Conservation (phyloP, 2,329 filamentous ascomycete genomes). For the Teratosphaeriaceae sp. region DNA sequence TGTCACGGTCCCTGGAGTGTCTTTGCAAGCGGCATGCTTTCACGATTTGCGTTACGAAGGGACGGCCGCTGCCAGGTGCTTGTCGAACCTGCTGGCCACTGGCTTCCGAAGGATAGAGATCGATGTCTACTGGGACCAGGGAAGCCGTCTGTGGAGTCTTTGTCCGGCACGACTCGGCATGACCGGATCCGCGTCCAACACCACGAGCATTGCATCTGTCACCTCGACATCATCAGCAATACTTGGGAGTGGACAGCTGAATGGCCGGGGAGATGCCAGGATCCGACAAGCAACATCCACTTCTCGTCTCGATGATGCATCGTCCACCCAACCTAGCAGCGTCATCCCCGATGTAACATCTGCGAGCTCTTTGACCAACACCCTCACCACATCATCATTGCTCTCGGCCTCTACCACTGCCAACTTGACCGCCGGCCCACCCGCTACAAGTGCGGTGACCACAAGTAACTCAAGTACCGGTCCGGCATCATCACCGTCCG, state of each 20-base stretch:
- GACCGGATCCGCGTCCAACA: constrained; percentile 10
- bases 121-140: constrained; percentile 59
- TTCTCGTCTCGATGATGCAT: too few relatives aligned
- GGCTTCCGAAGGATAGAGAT: constrained; percentile 53
- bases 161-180: constrained; percentile 50
- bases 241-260: constrained; percentile 11
- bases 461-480: constrained; percentile 4
- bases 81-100: constrained; percentile 56
- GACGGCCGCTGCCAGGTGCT: constrained; percentile 45
- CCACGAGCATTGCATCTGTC: constrained; percentile 2
- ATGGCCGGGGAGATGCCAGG: not conserved
- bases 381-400: too few relatives aligned
- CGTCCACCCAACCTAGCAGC: too few relatives aligned
- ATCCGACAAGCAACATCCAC: not conserved
- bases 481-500: not conserved
- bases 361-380: too few relatives aligned
- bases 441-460: constrained; percentile 1
- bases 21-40: constrained; percentile 55
- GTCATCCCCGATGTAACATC: too few relatives aligned
- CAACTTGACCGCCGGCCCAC: not conserved
- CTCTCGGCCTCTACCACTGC: constrained; percentile 2
- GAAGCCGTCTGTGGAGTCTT: constrained; percentile 49
- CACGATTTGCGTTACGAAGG: constrained; percentile 47
- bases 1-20: constrained; percentile 51
- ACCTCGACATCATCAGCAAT: constrained; percentile 7